Conservation (phyloP, 1,284 basidiomycete species). For the Earliella scabrosa region DNA sequence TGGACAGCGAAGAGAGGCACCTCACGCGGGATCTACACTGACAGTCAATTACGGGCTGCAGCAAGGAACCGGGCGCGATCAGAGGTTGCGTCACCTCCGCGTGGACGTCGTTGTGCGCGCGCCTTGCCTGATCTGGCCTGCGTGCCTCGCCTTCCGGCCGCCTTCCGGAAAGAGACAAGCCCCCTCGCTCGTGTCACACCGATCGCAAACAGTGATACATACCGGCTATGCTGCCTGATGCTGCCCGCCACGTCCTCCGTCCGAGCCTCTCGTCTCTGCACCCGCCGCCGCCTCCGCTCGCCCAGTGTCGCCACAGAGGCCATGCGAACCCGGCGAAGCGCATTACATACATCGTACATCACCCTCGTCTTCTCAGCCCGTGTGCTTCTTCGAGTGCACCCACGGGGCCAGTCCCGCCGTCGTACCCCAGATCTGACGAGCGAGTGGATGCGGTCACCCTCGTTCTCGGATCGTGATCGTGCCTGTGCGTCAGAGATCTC, state of each 20-base stretch:
- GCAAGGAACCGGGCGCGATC: slow-evolving; percentile 16
- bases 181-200: slow-evolving; percentile 2
- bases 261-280: neutral
- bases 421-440: slow-evolving; percentile 23
- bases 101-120: slow-evolving; percentile 7
- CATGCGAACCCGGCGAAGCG: neutral
- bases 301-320: too few species aligned
- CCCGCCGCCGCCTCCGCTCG: neutral
- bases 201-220: slow-evolving; percentile 14
- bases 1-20: slow-evolving; percentile 1
- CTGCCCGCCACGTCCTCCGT: neutral
- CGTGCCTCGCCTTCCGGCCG: slow-evolving; percentile 19
- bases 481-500: slow-evolving; percentile 18
- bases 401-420: slow-evolving; percentile 9
- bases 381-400: neutral
- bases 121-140: too few species aligned
- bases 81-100: slow-evolving; percentile 23
- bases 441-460: slow-evolving; percentile 9
- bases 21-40: slow-evolving; percentile 19
- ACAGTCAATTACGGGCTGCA: slow-evolving; percentile 10
- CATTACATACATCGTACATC: slow-evolving; percentile 22
- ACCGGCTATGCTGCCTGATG: neutral
- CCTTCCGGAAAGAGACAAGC: slow-evolving; percentile 14
- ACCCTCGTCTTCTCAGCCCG: neutral
- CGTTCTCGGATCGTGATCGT: slow-evolving; percentile 23